phyloP scores from a whole-genome alignment of 2,329 filamentous ascomycete species.

The Gnomoniopsis smithogilvyi region DNA sequence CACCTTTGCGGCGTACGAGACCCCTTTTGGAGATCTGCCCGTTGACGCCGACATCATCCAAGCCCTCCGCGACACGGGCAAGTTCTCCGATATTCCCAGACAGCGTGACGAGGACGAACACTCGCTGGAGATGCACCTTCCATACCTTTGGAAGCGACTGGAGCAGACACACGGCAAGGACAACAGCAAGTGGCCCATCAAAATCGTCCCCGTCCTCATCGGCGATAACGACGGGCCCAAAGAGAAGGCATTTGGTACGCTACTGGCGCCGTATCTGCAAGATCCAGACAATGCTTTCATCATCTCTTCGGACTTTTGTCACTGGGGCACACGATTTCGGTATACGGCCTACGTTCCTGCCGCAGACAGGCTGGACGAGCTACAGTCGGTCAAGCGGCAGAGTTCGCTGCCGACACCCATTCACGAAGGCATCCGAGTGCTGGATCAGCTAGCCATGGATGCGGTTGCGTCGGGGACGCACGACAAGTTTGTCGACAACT shows the following conservation, averaged over 20 bases:
- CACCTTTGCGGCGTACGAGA: slow-evolving; percentile 66
- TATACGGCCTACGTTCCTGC: slow-evolving; percentile 75
- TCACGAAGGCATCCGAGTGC: slow-evolving; percentile 76
- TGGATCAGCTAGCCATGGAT: slow-evolving; percentile 81
- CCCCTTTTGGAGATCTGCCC: slow-evolving; percentile 67
- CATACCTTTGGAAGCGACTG: slow-evolving; percentile 82
- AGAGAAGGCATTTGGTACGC: slow-evolving; percentile 64
- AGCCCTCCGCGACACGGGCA: slow-evolving; percentile 46
- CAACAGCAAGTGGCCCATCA: slow-evolving; percentile 52
- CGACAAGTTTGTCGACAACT: slow-evolving; percentile 62
- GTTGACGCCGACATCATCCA: slow-evolving; percentile 59
- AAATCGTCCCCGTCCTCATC: slow-evolving; percentile 80
- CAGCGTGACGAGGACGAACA: slow-evolving; percentile 78
- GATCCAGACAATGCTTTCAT: slow-evolving; percentile 79
- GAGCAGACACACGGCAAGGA: slow-evolving; percentile 44
- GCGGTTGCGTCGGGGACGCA: slow-evolving; percentile 78
- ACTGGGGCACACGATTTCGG: slow-evolving; percentile 83
- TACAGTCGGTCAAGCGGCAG: slow-evolving; percentile 33
- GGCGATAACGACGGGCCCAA: slow-evolving; percentile 66
- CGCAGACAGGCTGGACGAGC: slow-evolving; percentile 35
- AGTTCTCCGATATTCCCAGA: slow-evolving; percentile 63
- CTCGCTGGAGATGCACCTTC: slow-evolving; percentile 94
- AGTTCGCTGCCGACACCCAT: slow-evolving; percentile 52
- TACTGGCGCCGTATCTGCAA: slow-evolving; percentile 75
- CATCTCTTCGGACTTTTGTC: slow-evolving; percentile 93